Conservation (phyloP, 129 eudicot genomes). For the Scalesia atractyloides region DNA sequence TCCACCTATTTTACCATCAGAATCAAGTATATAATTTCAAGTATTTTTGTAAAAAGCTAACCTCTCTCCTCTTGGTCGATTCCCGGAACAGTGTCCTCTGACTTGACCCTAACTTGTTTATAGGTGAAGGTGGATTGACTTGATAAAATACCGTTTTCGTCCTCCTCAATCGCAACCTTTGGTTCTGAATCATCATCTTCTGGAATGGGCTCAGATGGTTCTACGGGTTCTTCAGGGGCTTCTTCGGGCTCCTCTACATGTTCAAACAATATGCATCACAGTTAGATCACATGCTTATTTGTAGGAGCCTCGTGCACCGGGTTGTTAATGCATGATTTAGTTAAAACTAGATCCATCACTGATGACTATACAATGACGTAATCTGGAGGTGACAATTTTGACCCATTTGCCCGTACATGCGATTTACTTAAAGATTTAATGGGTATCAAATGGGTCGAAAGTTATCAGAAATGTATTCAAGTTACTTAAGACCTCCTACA, state of each 20-base stretch:
- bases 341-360: too few species aligned
- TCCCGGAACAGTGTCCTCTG: conserved; percentile 73
- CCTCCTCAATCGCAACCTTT: conserved; percentile 55
- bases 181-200: conserved; percentile 57
- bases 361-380: too few species aligned
- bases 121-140: conserved; percentile 67
- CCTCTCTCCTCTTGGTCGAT: conserved; percentile 93
- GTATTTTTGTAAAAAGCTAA: conserved; percentile 20
- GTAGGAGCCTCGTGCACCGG: too few species aligned
- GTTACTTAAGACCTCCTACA: too few species aligned
- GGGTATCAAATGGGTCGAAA: too few species aligned
- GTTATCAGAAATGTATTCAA: too few species aligned
- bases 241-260: conserved; percentile 40
- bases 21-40: too few species aligned
- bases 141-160: conserved; percentile 60
- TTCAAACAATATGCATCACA: conserved; percentile 7
- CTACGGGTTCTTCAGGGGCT: conserved; percentile 40
- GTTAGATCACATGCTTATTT: neutral
- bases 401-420: too few species aligned
- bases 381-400: too few species aligned
- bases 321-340: too few species aligned
- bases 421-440: too few species aligned
- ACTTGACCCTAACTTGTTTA: conserved; percentile 72
- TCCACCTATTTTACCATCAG: neutral
- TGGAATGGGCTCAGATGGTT: conserved; percentile 41